Evolutionary conservation across 495 filamentous ascomycete species (phyloP), one percentile per base, ranked within the genome.

Genomic region (Penicillium waksmanii): DNA sequence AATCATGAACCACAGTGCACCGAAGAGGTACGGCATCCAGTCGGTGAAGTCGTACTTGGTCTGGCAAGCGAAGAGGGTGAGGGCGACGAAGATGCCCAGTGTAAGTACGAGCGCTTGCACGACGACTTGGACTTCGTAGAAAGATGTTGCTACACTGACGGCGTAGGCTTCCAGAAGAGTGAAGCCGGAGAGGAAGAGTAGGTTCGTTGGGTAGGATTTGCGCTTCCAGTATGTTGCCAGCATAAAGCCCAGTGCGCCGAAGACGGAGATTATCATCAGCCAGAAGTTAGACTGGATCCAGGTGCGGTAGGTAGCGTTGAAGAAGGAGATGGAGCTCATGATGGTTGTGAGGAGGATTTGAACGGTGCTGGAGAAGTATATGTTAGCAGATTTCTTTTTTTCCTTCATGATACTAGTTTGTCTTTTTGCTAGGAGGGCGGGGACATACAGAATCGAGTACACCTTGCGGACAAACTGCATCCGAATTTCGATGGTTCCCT

Each of bases 381-480:
- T 27, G 15, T 48, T 48, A 48, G 46, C 23, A 1, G 27, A 2
- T 46, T 10, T 48, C 3, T 3, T 19, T 27, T 27, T 6, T 12
- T 25, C 12, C 10, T 23, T 25, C 6, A 48, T 13, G 36, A 38
- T 38, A n/a, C 12, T 38, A 9, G 11, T 38, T 38, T 12, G 18
- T 27, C 9, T 17, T 34, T 7, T 15, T 25, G 13, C 13, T 8
- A 33, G 27, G 44, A 25, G 50, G 51, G 35, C 38, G 46, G 46
- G 8, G 18, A 73, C 85, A 78, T 78, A 90, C 84, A 94, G 75
- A 67, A 94, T 94, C 19, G 88, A 80, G 73, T 94, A 93, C 56
- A 92, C 90, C 77, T 99, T 99, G 68, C 95, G 90, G 60, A 99
- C 85, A 76, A 99, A 98, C 78, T 93, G 90, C 87, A 97, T 96